Percentiles rank a stretch among this genome's conserved stretches.
These are phyloP conservation scores for Chlorophyllum brunneum DNA, from an alignment of 768 basidiomycete species.

Conservation along the genomic window DNA sequence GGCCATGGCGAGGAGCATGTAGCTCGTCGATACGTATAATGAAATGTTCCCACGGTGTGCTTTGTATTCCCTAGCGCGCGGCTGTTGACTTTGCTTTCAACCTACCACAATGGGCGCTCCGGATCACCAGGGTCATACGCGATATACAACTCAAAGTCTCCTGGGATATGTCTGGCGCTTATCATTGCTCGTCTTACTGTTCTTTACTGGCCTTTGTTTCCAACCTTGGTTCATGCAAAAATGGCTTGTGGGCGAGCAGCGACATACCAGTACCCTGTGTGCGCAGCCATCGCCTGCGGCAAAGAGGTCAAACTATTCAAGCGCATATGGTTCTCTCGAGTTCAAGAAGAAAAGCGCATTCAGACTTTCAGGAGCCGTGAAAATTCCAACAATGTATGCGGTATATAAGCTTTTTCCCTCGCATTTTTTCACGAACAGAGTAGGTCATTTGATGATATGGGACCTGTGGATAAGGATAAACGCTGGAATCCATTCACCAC, in stretches of 20 bases:
- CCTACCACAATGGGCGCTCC: not conserved
- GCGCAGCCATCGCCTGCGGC: slow-evolving; percentile 20
- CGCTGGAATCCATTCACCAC: slow-evolving; percentile 24
- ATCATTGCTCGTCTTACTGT: not conserved
- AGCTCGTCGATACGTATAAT: too few relatives aligned
- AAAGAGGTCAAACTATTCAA: slow-evolving; percentile 19
- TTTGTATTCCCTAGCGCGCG: too few relatives aligned
- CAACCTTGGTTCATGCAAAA: not conserved
- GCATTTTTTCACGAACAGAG: not conserved
- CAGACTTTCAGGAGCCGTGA: slow-evolving; percentile 23
- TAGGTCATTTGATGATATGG: slow-evolving; percentile 30
- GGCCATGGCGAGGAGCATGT: too few relatives aligned
- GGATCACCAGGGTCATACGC: not conserved
- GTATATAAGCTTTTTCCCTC: not conserved
- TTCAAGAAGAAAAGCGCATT: slow-evolving; percentile 19
- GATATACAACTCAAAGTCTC: too few relatives aligned
- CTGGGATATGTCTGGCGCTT: not conserved
- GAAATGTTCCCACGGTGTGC: too few relatives aligned
- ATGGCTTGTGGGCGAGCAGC: not conserved
- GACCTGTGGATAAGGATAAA: slow-evolving; percentile 21
- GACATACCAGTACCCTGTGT: slow-evolving; percentile 9
- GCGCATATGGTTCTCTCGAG: slow-evolving; percentile 17
- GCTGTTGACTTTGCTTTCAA: too few relatives aligned
- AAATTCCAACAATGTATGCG: slow-evolving; percentile 25
- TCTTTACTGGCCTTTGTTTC: not conserved